Evolutionary conservation across 148 eudicot species (phyloP).

Genomic region (Persicaria maculosa): DNA sequence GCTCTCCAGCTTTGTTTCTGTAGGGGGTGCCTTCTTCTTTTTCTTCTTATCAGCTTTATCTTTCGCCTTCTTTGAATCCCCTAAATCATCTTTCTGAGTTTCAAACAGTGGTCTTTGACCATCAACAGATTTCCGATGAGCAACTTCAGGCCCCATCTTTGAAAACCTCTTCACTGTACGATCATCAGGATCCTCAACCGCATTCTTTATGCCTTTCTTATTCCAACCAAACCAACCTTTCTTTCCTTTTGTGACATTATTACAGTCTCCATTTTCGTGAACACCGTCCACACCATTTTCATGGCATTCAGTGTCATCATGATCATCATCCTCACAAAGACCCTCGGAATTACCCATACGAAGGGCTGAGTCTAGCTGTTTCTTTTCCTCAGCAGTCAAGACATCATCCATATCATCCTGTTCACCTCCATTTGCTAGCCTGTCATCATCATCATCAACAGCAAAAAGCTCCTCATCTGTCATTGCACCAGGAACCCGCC

Average conservation of each 20-base stretch:
- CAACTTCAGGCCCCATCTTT: slow-evolving; percentile 6
- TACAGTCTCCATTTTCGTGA: background rate
- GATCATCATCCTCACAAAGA: background rate
- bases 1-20: slow-evolving; percentile 33
- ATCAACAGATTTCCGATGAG: slow-evolving; percentile 39
- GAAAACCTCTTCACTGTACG: slow-evolving; percentile 19
- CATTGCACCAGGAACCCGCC: slow-evolving; percentile 14
- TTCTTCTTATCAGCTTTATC: slow-evolving; percentile 24
- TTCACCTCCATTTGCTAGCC: slow-evolving; percentile 1
- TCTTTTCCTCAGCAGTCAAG: slow-evolving; percentile 9
- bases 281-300: slow-evolving; percentile 22
- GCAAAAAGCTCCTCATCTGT: slow-evolving; percentile 10
- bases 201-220: slow-evolving; percentile 7
- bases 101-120: slow-evolving; percentile 19
- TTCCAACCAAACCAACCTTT: slow-evolving; percentile 14
- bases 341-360: slow-evolving; percentile 7
- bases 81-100: slow-evolving; percentile 1
- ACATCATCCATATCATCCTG: slow-evolving; percentile 20
- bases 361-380: slow-evolving; percentile 3
- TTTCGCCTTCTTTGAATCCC: slow-evolving; percentile 13
- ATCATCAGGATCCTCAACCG: slow-evolving; percentile 35
- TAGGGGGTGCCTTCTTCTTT: slow-evolving; percentile 16
- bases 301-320: slow-evolving; percentile 6
- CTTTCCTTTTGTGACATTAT: slow-evolving; percentile 20
- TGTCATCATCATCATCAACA: background rate